Conservation (phyloP, 176 grass and related monocot species). For the Triticum urartu region DNA sequence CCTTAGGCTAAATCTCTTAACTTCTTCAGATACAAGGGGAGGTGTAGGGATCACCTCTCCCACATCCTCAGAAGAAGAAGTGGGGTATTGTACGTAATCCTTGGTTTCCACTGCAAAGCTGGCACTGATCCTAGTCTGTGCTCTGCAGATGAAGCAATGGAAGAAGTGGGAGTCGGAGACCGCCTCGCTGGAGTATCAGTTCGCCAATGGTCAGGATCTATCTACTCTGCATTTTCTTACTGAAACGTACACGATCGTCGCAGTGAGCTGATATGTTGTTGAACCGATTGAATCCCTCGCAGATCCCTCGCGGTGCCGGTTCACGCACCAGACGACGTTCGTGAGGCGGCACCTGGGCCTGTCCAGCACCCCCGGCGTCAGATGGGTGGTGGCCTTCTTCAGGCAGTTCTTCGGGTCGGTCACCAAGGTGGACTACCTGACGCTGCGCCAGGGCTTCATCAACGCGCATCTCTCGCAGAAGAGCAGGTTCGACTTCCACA, state of each 20-base stretch:
- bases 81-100: too few relatives aligned
- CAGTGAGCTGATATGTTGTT: not conserved
- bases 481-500: constrained; percentile 75
- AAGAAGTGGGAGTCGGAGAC: constrained; percentile 91
- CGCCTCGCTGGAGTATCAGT: constrained; percentile 69
- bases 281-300: not conserved
- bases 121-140: not conserved
- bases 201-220: constrained; percentile 42
- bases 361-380: constrained; percentile 53
- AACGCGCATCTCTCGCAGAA: constrained; percentile 63
- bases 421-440: constrained; percentile 79
- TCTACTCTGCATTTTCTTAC: not conserved
- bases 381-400: constrained; percentile 71
- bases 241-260: not conserved
- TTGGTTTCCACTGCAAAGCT: not conserved
- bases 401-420: constrained; percentile 89
- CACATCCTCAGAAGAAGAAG: too few relatives aligned
- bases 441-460: constrained; percentile 86
- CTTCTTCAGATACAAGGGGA: too few relatives aligned
- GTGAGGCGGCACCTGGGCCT: constrained; percentile 60
- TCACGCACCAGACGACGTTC: constrained; percentile 76
- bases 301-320: constrained; percentile 80
- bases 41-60: too few relatives aligned
- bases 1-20: too few relatives aligned
- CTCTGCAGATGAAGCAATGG: constrained; percentile 70